Evolutionary conservation across 2,329 filamentous ascomycete genomes (phyloP).

Genomic region (Aspergillus alliaceus): DNA sequence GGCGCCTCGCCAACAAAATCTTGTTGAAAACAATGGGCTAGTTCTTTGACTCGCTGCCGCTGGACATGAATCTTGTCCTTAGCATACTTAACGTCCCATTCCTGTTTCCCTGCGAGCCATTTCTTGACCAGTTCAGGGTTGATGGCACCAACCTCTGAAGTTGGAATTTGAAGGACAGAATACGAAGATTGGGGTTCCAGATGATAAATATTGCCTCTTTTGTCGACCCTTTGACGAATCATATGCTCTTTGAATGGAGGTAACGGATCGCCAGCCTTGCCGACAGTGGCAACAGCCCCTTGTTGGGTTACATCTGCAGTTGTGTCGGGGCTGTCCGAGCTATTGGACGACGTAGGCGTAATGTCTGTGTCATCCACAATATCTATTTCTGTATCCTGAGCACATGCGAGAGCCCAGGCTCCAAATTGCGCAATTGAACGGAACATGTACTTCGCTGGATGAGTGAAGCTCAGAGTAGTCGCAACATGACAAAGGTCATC

Average conservation of each 20-base stretch:
- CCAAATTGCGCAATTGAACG: conserved; percentile 89
- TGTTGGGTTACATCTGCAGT: conserved; percentile 7
- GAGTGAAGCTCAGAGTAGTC: conserved; percentile 90
- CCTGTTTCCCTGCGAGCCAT: conserved; percentile 73
- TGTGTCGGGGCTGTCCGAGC: conserved; percentile 18
- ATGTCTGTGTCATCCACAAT: conserved; percentile 77
- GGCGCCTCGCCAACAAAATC: conserved; percentile 74
- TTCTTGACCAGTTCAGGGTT: conserved; percentile 77
- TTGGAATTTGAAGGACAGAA: conserved; percentile 63
- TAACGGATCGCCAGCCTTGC: conserved; percentile 81
- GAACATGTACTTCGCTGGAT: conserved; percentile 96
- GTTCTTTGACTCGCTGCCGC: conserved; percentile 70
- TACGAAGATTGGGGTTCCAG: conserved; percentile 66
- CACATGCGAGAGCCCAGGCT: conserved; percentile 82
- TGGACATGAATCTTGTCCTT: conserved; percentile 70
- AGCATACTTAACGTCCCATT: conserved; percentile 73
- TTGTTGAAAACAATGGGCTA: conserved; percentile 66
- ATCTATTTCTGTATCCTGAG: conserved; percentile 76
- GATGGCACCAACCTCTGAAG: conserved; percentile 70
- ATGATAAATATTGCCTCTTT: conserved; percentile 71
- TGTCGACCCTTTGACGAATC: conserved; percentile 84
- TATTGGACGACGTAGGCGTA: conserved; percentile 68
- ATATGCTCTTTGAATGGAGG: conserved; percentile 80
- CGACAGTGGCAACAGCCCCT: conserved; percentile 53
- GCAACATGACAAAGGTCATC: conserved; percentile 91